Evolutionary conservation across 139 green algal species (phyloP), one percentile per base, ranked within the genome.

Genomic region (Picochlorum sp.): DNA sequence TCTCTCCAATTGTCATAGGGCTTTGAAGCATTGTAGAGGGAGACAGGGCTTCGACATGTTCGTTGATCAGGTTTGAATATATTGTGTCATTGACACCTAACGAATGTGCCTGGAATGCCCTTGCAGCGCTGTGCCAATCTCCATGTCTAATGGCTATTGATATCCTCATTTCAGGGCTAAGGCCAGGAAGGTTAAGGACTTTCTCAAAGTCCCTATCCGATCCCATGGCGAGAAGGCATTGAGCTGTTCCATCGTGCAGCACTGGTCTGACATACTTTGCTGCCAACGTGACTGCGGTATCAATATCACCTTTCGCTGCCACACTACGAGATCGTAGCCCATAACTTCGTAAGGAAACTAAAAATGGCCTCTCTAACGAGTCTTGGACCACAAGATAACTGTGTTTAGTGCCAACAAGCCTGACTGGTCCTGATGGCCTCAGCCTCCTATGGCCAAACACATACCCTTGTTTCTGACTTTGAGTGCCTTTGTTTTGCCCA

Each of bases 211-310:
- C 78, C 21, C 68, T 57, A 21, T 51, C 45, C 3, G 68, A 60
- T 26, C 44, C 52, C 57, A 81, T 78, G 44, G 78, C 78, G 24
- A 71, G 68, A 54, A 85, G 54, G 64, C 78, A 85, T 14, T 55
- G 63, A 24, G 68, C 78, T 13, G 75, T 50, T 26, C 74, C 60
- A 57, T 85, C 78, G 30, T 85, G 78, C n/a, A 85, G 58, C 21
- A 49, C 65, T 59, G 76, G 30, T 20, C 30, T 24, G 21, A 78
- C 26, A 34, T 52, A 72, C 31, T 67, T 52, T 62, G 81, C 67
- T 16, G 78, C 76, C 6, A 76, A 57, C 0, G 61, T 60, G 31
- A 69, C 56, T 6, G 78, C 78, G 1, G 58, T 69, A 20, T 26
- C 58, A 34, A 73, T 45, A 41, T 81, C 75, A 13, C 72, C 72